phyloP scores from a whole-genome alignment of 257 asterid species.

The Craterostigma plantagineum region DNA sequence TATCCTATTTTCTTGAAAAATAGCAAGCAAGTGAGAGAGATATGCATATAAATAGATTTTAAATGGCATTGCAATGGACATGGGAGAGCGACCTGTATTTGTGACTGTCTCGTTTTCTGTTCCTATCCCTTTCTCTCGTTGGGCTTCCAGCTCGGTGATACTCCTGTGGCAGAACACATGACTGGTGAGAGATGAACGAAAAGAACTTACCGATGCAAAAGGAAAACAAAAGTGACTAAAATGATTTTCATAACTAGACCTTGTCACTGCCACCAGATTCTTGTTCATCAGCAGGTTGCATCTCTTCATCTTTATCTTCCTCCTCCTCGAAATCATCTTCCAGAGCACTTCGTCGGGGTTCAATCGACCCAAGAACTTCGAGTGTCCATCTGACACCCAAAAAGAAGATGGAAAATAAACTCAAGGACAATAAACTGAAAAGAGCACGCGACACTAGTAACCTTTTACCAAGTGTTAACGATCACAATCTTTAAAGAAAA shows the following conservation, averaged over 20 bases:
- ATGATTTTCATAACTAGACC: conserved; percentile 38
- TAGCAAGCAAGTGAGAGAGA: too few relatives aligned
- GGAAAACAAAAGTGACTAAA: too few relatives aligned
- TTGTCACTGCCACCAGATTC: conserved; percentile 44
- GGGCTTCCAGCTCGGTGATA: conserved; percentile 60
- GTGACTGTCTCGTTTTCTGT: conserved; percentile 71
- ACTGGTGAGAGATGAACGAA: conserved; percentile 5
- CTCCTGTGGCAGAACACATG: conserved; percentile 29
- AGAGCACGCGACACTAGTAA: too few relatives aligned
- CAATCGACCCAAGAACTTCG: conserved; percentile 63
- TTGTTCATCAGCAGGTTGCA: conserved; percentile 37
- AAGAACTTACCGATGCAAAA: background rate
- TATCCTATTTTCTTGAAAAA: too few relatives aligned
- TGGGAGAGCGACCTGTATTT: conserved; percentile 78
- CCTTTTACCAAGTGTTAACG: too few relatives aligned
- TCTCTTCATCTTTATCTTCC: conserved; percentile 91
- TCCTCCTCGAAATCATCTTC: conserved; percentile 99
- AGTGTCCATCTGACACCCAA: conserved; percentile 43
- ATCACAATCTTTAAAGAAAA: too few relatives aligned
- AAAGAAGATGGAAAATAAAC: conserved; percentile 2
- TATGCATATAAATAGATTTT: too few relatives aligned
- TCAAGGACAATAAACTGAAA: background rate
- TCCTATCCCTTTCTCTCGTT: conserved; percentile 74
- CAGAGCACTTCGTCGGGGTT: conserved; percentile 85
- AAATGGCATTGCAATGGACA: too few relatives aligned